These are phyloP conservation scores for Curvularia sp. DNA, from an alignment of 2,329 filamentous ascomycete genomes.

Conservation along the genomic window DNA sequence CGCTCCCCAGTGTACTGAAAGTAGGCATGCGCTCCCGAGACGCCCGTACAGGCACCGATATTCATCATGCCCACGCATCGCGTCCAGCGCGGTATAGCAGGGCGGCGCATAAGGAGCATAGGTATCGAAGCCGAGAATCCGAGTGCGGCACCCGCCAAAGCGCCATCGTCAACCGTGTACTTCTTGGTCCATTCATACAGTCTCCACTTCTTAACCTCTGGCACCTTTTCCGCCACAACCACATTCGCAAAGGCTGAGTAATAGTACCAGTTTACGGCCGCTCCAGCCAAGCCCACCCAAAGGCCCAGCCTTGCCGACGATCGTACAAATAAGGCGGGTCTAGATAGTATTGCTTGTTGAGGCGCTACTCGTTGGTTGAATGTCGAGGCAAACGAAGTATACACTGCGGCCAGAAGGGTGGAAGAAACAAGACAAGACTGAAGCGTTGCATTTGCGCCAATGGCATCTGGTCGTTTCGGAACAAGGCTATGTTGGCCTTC, in stretches of 20 bases:
- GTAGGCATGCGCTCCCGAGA: constrained; percentile 34
- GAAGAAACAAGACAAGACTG: constrained; percentile 37
- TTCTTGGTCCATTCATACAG: constrained; percentile 35
- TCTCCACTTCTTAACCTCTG: constrained; percentile 27
- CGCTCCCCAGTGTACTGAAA: constrained; percentile 41
- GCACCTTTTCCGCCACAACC: constrained; percentile 15
- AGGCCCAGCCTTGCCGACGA: constrained; percentile 34
- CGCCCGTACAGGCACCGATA: constrained; percentile 34
- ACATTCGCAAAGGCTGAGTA: constrained; percentile 28
- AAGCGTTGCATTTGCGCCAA: constrained; percentile 41
- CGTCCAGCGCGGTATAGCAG: constrained; percentile 33
- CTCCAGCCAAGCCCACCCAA: constrained; percentile 31
- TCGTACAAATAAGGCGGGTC: constrained; percentile 32
- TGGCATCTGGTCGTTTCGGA: constrained; percentile 35
- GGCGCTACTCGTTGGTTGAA: constrained; percentile 25
- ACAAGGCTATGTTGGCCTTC: constrained; percentile 39
- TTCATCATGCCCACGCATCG: constrained; percentile 36
- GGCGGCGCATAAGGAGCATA: constrained; percentile 31
- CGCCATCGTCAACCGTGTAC: constrained; percentile 39
- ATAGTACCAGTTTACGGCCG: constrained; percentile 38
- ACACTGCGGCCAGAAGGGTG: constrained; percentile 35
- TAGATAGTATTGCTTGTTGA: constrained; percentile 12
- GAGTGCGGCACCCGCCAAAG: constrained; percentile 32
- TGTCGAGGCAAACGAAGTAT: constrained; percentile 33
- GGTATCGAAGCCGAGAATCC: constrained; percentile 35